These are phyloP conservation scores for Melampsora abietis-canadensis DNA, from an alignment of 1,284 basidiomycete genomes.

Conservation along the genomic window DNA sequence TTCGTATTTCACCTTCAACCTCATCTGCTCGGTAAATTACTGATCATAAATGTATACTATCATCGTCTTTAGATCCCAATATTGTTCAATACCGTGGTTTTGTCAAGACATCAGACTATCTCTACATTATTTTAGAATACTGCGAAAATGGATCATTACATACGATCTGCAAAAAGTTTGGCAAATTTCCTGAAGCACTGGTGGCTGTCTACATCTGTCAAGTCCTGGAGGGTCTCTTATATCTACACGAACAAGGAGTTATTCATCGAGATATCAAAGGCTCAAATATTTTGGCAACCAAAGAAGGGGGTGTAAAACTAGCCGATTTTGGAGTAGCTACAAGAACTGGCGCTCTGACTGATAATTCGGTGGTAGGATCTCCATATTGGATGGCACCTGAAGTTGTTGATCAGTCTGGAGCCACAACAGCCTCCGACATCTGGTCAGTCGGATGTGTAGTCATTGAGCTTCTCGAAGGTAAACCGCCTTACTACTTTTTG, in stretches of 20 bases:
- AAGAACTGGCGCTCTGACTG: conserved; percentile 62
- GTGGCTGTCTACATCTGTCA: conserved; percentile 95
- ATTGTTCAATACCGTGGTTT: conserved; percentile 99
- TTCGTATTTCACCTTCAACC: conserved; percentile 12
- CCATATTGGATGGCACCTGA: conserved; percentile 99
- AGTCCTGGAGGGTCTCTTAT: conserved; percentile 80
- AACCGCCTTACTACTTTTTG: conserved; percentile 89
- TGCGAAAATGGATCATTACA: conserved; percentile 97
- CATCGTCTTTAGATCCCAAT: conserved; percentile 62
- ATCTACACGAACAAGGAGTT: conserved; percentile 94
- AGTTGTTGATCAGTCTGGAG: conserved; percentile 93
- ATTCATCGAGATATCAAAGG: conserved; percentile 99
- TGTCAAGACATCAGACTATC: conserved; percentile 84
- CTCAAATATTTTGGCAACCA: conserved; percentile 95
- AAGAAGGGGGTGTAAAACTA: conserved; percentile 91
- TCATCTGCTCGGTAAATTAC: conserved; percentile 51
- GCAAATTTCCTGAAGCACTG: conserved; percentile 93
- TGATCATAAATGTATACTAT: background rate
- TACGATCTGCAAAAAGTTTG: conserved; percentile 88
- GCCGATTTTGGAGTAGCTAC: conserved; percentile 84
- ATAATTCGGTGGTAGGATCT: conserved; percentile 88
- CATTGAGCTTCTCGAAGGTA: conserved; percentile 91
- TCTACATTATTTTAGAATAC: conserved; percentile 91
- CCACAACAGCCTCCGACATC: conserved; percentile 92
- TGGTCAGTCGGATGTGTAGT: conserved; percentile 95